Conservation (phyloP, 192 early-diverging fungal species). For the Podila epicladia region DNA sequence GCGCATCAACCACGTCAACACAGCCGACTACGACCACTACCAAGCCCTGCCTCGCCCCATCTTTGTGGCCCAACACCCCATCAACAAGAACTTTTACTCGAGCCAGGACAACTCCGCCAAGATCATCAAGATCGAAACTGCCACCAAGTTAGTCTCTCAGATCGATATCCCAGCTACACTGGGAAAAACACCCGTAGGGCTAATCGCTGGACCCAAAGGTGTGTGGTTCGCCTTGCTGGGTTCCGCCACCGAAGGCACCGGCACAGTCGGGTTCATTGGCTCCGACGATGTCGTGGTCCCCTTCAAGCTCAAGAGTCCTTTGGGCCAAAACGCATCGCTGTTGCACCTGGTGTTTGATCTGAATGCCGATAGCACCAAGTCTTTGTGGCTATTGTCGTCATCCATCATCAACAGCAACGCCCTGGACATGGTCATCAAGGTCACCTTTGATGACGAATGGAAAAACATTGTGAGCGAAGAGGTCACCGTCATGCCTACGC, state of each 20-base stretch:
- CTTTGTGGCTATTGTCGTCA: constrained; percentile 33
- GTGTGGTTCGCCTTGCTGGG: constrained; percentile 36
- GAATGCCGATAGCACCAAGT: not conserved
- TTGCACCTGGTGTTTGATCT: constrained; percentile 29
- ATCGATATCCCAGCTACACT: not conserved
- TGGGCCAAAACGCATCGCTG: constrained; percentile 10
- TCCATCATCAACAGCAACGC: constrained; percentile 31
- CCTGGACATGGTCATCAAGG: constrained; percentile 32
- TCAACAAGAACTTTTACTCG: constrained; percentile 20
- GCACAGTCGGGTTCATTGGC: constrained; percentile 24
- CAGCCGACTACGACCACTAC: constrained; percentile 13
- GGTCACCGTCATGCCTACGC: constrained; percentile 12
- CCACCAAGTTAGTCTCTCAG: not conserved
- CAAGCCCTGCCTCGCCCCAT: constrained; percentile 2
- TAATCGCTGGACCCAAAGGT: constrained; percentile 24
- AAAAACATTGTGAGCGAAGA: constrained; percentile 16
- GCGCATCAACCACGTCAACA: constrained; percentile 19
- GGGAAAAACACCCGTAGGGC: constrained; percentile 21
- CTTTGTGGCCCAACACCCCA: constrained; percentile 29
- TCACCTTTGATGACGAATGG: constrained; percentile 13
- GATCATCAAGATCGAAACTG: constrained; percentile 26
- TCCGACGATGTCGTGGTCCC: constrained; percentile 1
- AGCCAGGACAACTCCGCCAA: constrained; percentile 11
- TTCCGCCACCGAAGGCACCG: constrained; percentile 11
- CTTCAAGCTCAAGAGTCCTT: constrained; percentile 2